These are phyloP conservation scores for Pythium guiyangense DNA, from an alignment of 352 stramenopile species.

Conservation along the genomic window DNA sequence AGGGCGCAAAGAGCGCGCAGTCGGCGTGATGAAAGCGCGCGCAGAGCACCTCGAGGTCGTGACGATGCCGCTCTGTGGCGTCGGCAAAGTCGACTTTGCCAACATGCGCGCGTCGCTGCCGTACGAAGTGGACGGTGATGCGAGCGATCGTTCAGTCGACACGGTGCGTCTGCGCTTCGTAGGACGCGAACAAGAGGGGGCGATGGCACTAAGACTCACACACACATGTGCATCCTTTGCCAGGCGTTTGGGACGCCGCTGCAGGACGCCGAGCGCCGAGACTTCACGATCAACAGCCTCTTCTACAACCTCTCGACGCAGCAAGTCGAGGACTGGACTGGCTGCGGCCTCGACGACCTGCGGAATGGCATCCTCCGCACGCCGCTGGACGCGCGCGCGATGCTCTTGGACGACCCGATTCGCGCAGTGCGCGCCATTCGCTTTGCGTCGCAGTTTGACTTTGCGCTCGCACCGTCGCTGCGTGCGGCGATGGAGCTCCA, in stretches of 20 bases:
- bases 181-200: too few relatives aligned
- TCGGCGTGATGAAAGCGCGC: too few relatives aligned
- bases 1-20: too few relatives aligned
- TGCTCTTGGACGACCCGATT: constrained; percentile 97
- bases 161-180: too few relatives aligned
- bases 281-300: too few relatives aligned
- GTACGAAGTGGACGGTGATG: too few relatives aligned
- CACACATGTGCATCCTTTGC: too few relatives aligned
- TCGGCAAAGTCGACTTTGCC: constrained; percentile 99
- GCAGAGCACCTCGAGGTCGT: too few relatives aligned
- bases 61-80: too few relatives aligned
- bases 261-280: too few relatives aligned
- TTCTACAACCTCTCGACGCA: constrained; percentile 90
- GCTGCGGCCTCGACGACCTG: constrained; percentile 94
- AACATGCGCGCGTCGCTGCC: constrained; percentile 86
- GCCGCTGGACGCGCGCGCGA: constrained; percentile 91
- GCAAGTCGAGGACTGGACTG: constrained; percentile 96
- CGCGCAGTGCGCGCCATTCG: constrained; percentile 93
- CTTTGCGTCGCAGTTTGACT: constrained; percentile 94
- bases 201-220: too few relatives aligned
- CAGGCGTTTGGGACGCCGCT: constrained; percentile 50
- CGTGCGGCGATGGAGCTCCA: constrained; percentile 51
- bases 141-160: too few relatives aligned
- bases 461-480: constrained; percentile 86
- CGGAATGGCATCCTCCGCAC: constrained; percentile 90